Base-by-base conservation (phyloP, 768 basidiomycete species). In the Tulasnella sp. region DNA sequence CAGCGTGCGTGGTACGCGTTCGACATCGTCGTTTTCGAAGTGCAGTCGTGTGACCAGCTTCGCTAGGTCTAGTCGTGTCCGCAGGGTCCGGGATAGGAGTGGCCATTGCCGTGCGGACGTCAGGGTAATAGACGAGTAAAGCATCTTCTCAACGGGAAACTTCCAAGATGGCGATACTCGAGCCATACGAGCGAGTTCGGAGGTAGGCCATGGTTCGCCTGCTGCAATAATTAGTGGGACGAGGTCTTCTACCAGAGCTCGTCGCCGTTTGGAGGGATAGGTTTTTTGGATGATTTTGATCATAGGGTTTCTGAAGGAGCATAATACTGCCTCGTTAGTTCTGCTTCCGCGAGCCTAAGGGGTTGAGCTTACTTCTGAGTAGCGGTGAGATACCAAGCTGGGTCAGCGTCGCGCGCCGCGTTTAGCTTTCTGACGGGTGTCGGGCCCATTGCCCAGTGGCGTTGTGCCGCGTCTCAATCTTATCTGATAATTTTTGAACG, bases 161-260 rank as follows among this genome's bases (percentile, higher is more conserved):
- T 14, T 44, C 79, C 79, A 80, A 22, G 44, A 20, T 18, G 79
- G 72, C 3, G 79, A 80, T 24, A 80, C n/a, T 44, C 41, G 69
- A 12, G 41, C 50, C 40, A 80, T 31, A 12, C 74, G 40, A 28
- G 79, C 72, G 40, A 80, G 74, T 20, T 80, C 79, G 79, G 72
- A 20, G 46, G 46, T 73, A 5, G 69, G 18, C 79, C 79, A 80
- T 22, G 77, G 77, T 58, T 80, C 28, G 34, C 79, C 79, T 2
- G 41, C 40, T 34, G 31, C 69, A 37, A 80, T 58, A 20, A 80
- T 80, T 22, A 80, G 79, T 18, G 64, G 69, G 48, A 74, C 79
- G 24, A 80, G 74, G 79, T 80, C 79, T 40, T 80, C 79, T 20
- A 74, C 72, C 22, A 80, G 40, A 28, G 41, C 54, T 46, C 46